Evolutionary conservation across 108 stramenopile species (phyloP).

Genomic region (Cyclostephanos invisitatus): DNA sequence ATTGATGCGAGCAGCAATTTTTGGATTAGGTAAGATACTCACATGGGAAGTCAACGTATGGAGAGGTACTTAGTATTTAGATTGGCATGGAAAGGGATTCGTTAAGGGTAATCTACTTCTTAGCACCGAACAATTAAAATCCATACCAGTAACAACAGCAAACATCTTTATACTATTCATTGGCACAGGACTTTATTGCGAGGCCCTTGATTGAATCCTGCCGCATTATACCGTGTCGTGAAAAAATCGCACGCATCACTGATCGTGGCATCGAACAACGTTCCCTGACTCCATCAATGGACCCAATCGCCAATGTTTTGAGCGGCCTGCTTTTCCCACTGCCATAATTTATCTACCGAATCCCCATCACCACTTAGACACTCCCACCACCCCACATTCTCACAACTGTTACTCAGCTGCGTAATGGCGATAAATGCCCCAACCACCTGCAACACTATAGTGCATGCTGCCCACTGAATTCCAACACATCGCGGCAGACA

Average conservation of each 20-base stretch:
- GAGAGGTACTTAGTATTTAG: too few relatives aligned
- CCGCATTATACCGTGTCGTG: not conserved
- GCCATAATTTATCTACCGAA: not conserved
- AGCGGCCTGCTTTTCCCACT: not conserved
- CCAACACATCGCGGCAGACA: conserved; percentile 52
- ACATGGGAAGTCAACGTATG: too few relatives aligned
- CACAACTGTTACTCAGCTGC: conserved; percentile 64
- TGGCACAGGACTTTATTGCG: not conserved
- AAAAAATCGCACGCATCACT: too few relatives aligned
- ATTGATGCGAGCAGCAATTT: too few relatives aligned
- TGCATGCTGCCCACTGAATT: conserved; percentile 44
- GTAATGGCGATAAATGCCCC: conserved; percentile 48
- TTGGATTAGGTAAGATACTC: too few relatives aligned
- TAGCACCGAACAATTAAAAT: too few relatives aligned
- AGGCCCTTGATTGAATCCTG: not conserved
- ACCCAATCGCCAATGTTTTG: not conserved
- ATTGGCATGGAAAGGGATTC: too few relatives aligned
- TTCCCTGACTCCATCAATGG: not conserved
- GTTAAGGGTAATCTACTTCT: too few relatives aligned
- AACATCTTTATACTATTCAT: too few relatives aligned
- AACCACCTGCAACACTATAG: conserved; percentile 37
- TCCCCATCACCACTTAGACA: conserved; percentile 41
- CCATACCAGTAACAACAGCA: too few relatives aligned
- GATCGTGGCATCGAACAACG: not conserved
- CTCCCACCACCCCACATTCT: conserved; percentile 38